phyloP scores from a whole-genome alignment of 495 filamentous ascomycete genomes.

The Pyronema domesticum region DNA sequence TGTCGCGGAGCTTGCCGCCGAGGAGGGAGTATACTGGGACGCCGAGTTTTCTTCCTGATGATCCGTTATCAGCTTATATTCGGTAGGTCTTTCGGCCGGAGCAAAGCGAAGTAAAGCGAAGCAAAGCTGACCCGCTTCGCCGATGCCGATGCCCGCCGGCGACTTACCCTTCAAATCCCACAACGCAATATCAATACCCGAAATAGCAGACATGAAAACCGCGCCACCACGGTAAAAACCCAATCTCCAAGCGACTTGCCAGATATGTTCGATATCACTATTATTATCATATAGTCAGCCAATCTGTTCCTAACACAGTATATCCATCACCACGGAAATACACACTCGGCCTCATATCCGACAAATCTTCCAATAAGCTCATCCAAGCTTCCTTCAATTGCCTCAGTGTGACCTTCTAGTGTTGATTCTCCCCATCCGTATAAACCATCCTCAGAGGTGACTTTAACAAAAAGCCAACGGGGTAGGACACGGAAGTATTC shows the following conservation, averaged over 20 bases:
- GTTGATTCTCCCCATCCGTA: slow-evolving; percentile 68
- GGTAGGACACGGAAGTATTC: slow-evolving; percentile 61
- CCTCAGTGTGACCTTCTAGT: slow-evolving; percentile 57
- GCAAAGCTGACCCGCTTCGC: background rate
- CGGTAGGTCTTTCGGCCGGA: background rate
- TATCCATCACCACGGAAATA: slow-evolving; percentile 1
- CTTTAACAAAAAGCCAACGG: slow-evolving; percentile 66
- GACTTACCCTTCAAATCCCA: slow-evolving; percentile 54
- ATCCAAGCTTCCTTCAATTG: slow-evolving; percentile 57
- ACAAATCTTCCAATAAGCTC: slow-evolving; percentile 44
- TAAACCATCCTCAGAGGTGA: slow-evolving; percentile 43
- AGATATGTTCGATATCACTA: slow-evolving; percentile 67
- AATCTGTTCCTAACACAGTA: slow-evolving; percentile 1
- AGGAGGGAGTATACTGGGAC: slow-evolving; percentile 59
- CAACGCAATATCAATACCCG: slow-evolving; percentile 65
- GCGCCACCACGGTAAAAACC: slow-evolving; percentile 71
- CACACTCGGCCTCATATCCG: slow-evolving; percentile 57
- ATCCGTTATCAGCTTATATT: background rate
- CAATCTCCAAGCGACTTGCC: slow-evolving; percentile 52
- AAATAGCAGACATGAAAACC: slow-evolving; percentile 64
- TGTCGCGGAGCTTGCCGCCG: slow-evolving; percentile 58
- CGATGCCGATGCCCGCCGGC: background rate
- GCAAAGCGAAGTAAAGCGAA: too few species aligned
- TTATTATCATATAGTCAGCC: slow-evolving; percentile 5
- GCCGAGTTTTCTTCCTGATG: slow-evolving; percentile 34